Conservation (phyloP, 2,329 filamentous ascomycete species). For the Aspergillus nomiae region DNA sequence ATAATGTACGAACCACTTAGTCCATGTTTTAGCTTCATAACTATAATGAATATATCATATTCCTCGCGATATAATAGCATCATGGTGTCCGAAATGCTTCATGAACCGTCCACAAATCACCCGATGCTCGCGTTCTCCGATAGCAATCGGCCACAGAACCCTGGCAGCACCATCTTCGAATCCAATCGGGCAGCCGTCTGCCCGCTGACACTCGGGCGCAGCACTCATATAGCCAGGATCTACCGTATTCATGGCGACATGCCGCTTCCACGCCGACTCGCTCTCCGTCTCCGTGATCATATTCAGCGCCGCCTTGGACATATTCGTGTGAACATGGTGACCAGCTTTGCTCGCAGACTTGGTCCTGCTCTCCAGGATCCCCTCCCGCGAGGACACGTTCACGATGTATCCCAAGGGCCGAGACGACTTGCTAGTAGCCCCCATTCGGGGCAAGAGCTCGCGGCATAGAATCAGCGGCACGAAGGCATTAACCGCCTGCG, state of each 20-base stretch:
- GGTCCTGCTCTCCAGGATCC: constrained; percentile 32
- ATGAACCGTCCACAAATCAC: constrained; percentile 23
- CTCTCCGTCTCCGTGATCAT: constrained; percentile 47
- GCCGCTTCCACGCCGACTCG: constrained; percentile 28
- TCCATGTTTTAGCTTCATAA: neutral
- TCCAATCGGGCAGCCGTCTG: constrained; percentile 34
- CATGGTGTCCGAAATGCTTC: constrained; percentile 24
- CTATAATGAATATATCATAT: neutral
- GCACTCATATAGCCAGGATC: constrained; percentile 45
- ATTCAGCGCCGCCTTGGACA: constrained; percentile 45
- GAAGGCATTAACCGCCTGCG: constrained; percentile 41
- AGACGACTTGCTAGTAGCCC: neutral
- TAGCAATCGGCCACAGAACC: constrained; percentile 40
- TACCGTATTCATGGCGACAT: constrained; percentile 42
- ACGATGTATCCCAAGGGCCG: constrained; percentile 28
- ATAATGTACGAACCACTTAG: neutral
- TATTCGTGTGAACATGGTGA: constrained; percentile 43
- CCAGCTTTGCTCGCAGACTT: constrained; percentile 29
- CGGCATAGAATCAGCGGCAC: constrained; percentile 42
- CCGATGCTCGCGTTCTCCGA: constrained; percentile 19
- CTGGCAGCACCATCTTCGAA: constrained; percentile 43
- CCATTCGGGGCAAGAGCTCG: constrained; percentile 38
- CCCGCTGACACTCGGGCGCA: constrained; percentile 33
- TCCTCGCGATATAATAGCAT: neutral
- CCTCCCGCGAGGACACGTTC: constrained; percentile 40